phyloP scores from a whole-genome alignment of 2,329 filamentous ascomycete species.

The Atkinsonella hypoxylon region DNA sequence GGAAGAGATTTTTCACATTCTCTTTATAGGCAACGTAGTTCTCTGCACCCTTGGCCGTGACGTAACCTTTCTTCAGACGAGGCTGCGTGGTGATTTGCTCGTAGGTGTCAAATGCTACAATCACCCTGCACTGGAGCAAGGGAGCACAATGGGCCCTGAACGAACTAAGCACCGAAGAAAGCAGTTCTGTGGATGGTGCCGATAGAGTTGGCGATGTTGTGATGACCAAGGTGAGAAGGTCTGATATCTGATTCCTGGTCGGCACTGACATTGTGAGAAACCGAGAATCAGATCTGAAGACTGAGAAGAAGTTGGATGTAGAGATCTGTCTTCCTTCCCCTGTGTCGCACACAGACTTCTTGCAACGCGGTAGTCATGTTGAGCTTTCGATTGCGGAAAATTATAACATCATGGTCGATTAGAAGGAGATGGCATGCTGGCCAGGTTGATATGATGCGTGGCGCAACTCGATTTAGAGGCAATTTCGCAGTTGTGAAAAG shows the following conservation, averaged over 20 bases:
- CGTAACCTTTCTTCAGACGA: slow-evolving; percentile 41
- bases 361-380: too few species aligned
- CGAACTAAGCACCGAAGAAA: slow-evolving; percentile 33
- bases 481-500: too few species aligned
- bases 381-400: too few species aligned
- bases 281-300: not conserved
- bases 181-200: slow-evolving; percentile 37
- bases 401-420: too few species aligned
- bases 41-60: slow-evolving; percentile 32
- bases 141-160: slow-evolving; percentile 30
- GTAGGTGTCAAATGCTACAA: slow-evolving; percentile 41
- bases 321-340: too few species aligned
- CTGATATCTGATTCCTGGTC: not conserved
- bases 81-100: slow-evolving; percentile 31
- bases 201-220: slow-evolving; percentile 45
- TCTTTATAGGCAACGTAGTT: slow-evolving; percentile 31
- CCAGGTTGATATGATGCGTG: too few species aligned
- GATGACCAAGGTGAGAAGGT: slow-evolving; percentile 26
- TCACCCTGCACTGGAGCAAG: slow-evolving; percentile 30
- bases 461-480: too few species aligned
- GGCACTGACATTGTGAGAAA: not conserved
- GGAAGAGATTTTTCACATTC: slow-evolving; percentile 30
- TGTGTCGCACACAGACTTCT: too few species aligned
- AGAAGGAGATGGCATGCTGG: too few species aligned
- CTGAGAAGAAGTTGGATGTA: not conserved